Evolutionary conservation across 805 yeast species (phyloP).

Genomic region (Saccharomycopsis fodiens): DNA sequence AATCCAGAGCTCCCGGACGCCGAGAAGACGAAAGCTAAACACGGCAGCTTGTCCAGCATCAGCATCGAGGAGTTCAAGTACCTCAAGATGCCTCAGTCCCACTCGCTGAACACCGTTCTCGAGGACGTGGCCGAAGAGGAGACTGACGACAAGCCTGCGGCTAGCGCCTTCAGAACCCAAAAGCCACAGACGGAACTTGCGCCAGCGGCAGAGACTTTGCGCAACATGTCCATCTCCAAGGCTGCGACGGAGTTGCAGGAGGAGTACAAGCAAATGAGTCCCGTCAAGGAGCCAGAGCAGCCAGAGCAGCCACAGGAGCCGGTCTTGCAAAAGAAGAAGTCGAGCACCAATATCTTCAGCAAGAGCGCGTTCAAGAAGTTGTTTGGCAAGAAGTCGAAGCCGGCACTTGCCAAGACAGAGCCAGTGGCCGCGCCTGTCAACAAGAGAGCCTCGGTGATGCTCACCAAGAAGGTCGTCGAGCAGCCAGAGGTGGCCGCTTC

Average conservation of each 20-base stretch:
- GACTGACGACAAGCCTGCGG: background rate
- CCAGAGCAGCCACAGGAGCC: no score
- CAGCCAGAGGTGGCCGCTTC: background rate
- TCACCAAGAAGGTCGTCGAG: background rate
- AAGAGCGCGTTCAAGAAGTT: slow-evolving; percentile 3
- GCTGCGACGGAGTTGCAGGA: background rate
- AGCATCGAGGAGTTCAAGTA: slow-evolving; percentile 10
- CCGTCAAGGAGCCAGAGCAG: background rate
- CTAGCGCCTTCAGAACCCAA: slow-evolving; percentile 11
- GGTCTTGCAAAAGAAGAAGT: background rate
- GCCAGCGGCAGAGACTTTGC: background rate
- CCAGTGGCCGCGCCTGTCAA: background rate
- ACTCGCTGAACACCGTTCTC: slow-evolving; percentile 4
- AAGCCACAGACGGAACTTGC: no score
- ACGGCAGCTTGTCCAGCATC: slow-evolving; percentile 3
- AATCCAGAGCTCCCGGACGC: background rate
- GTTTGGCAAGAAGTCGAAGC: background rate
- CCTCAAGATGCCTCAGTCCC: slow-evolving; percentile 10
- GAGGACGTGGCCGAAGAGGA: slow-evolving; percentile 4
- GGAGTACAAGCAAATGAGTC: background rate
- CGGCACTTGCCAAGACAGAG: slow-evolving; percentile 1
- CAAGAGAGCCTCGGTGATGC: slow-evolving; percentile 3
- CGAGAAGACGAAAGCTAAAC: background rate
- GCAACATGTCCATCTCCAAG: background rate
- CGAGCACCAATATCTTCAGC: slow-evolving; percentile 4